Evolutionary conservation across 805 yeast species (phyloP).

Genomic region (Myxozyma monticola): DNA sequence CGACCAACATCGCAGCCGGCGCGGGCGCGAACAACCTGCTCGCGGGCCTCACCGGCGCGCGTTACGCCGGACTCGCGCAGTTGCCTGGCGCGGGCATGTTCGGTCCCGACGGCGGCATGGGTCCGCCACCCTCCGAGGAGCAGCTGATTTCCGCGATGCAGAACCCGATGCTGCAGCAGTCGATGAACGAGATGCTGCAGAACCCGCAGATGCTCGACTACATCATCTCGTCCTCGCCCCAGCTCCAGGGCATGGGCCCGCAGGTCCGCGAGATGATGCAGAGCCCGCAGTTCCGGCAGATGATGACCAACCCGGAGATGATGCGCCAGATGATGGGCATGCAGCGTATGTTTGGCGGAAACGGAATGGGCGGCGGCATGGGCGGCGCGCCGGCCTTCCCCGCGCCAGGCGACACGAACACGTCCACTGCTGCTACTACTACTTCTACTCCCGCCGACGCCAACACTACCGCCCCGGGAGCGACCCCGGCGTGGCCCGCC

Average conservation of each 20-base stretch:
- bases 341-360: slow-evolving; percentile 49
- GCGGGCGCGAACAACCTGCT: slow-evolving; percentile 85
- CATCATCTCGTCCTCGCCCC: slow-evolving; percentile 80
- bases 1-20: slow-evolving; percentile 84
- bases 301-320: slow-evolving; percentile 80
- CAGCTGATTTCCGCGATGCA: slow-evolving; percentile 74
- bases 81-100: slow-evolving; percentile 85
- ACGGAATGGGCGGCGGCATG: slow-evolving; percentile 33
- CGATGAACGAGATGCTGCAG: slow-evolving; percentile 75
- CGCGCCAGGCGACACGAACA: slow-evolving; percentile 37
- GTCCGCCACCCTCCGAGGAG: slow-evolving; percentile 71
- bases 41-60: slow-evolving; percentile 90
- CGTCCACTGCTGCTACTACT: slow-evolving; percentile 28
- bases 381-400: slow-evolving; percentile 35
- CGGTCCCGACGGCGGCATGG: slow-evolving; percentile 95
- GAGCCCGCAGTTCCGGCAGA: slow-evolving; percentile 76
- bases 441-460: slow-evolving; percentile 34
- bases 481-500: slow-evolving; percentile 51
- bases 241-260: slow-evolving; percentile 79
- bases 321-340: slow-evolving; percentile 79
- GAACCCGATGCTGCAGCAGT: slow-evolving; percentile 77
- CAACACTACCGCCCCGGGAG: slow-evolving; percentile 28
- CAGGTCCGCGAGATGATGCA: slow-evolving; percentile 83
- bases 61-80: slow-evolving; percentile 90
- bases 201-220: slow-evolving; percentile 88